Evolutionary conservation across 768 basidiomycete species (phyloP).

Genomic region (Lactarius pseudohatsudake): DNA sequence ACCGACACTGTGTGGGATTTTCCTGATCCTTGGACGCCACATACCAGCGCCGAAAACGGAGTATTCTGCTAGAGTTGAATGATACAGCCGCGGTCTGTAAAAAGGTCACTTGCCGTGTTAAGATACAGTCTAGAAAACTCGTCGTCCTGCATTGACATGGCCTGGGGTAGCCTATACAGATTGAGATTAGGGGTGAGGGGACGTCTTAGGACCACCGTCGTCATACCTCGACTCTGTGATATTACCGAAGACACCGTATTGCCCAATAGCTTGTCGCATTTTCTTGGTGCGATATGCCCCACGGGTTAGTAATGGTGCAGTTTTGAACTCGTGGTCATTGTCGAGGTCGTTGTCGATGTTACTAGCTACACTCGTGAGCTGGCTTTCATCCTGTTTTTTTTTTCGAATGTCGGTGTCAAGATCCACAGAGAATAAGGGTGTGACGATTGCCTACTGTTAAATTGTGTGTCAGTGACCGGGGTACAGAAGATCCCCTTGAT

Average conservation of each 20-base stretch:
- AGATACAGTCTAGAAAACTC: slow-evolving; percentile 51
- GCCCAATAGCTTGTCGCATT: slow-evolving; percentile 38
- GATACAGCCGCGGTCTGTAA: not conserved
- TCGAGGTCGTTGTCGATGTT: slow-evolving; percentile 12
- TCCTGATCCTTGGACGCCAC: slow-evolving; percentile 75
- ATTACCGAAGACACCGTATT: slow-evolving; percentile 64
- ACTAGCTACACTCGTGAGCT: slow-evolving; percentile 9
- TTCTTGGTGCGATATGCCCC: slow-evolving; percentile 31
- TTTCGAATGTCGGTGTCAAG: not conserved
- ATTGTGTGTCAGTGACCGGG: too few species aligned
- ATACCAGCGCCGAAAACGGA: slow-evolving; percentile 72
- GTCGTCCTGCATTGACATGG: not conserved
- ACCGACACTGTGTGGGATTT: slow-evolving; percentile 73
- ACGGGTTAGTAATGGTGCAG: slow-evolving; percentile 36
- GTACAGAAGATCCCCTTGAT: not conserved
- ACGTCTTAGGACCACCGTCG: not conserved
- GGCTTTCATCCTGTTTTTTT: slow-evolving; percentile 14
- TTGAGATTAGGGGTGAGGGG: slow-evolving; percentile 2
- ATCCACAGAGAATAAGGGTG: not conserved
- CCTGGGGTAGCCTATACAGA: slow-evolving; percentile 3
- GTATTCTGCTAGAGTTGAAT: slow-evolving; percentile 49
- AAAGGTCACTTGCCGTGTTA: slow-evolving; percentile 52
- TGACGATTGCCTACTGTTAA: slow-evolving; percentile 1
- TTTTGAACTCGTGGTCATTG: slow-evolving; percentile 32
- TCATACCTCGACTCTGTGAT: slow-evolving; percentile 20